Conservation (phyloP, 352 stramenopile species). For the Globisporangium echinulatum region DNA sequence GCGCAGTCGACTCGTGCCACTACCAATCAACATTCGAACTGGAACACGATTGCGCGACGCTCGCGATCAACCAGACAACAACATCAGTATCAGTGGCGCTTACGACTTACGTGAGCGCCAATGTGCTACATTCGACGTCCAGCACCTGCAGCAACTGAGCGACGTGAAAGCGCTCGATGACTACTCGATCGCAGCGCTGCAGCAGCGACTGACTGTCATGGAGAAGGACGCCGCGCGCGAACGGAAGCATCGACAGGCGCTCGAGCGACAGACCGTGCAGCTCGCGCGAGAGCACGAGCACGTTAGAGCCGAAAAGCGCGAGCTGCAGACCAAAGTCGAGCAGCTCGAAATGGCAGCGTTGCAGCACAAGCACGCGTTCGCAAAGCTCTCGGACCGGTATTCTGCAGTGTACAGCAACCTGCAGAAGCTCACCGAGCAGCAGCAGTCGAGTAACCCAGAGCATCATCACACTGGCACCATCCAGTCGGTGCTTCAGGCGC, state of each 20-base stretch:
- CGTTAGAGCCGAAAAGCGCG: conserved; percentile 25
- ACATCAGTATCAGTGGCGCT: conserved; percentile 13
- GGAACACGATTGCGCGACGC: conserved; percentile 20
- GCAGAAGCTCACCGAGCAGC: conserved; percentile 44
- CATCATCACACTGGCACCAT: conserved; percentile 13
- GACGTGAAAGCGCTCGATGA: conserved; percentile 27
- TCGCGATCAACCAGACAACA: background rate
- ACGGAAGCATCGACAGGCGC: conserved; percentile 19
- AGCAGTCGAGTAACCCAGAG: conserved; percentile 13
- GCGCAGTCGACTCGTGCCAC: conserved; percentile 47
- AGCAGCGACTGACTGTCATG: conserved; percentile 32
- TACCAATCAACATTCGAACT: conserved; percentile 44
- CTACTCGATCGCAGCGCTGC: conserved; percentile 36
- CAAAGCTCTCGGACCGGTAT: conserved; percentile 62
- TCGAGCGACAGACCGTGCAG: conserved; percentile 33
- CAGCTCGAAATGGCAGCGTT: conserved; percentile 39
- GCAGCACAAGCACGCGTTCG: conserved; percentile 52
- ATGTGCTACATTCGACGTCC: background rate
- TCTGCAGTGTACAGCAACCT: conserved; percentile 44
- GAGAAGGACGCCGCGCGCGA: conserved; percentile 31
- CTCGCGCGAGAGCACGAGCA: conserved; percentile 33
- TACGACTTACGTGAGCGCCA: conserved; percentile 7
- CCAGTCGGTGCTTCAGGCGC: conserved; percentile 44
- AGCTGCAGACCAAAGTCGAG: conserved; percentile 30
- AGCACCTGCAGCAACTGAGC: conserved; percentile 16